Base-by-base conservation (phyloP, 2,329 filamentous ascomycete species). In the Aspergillus spinulosporus region DNA sequence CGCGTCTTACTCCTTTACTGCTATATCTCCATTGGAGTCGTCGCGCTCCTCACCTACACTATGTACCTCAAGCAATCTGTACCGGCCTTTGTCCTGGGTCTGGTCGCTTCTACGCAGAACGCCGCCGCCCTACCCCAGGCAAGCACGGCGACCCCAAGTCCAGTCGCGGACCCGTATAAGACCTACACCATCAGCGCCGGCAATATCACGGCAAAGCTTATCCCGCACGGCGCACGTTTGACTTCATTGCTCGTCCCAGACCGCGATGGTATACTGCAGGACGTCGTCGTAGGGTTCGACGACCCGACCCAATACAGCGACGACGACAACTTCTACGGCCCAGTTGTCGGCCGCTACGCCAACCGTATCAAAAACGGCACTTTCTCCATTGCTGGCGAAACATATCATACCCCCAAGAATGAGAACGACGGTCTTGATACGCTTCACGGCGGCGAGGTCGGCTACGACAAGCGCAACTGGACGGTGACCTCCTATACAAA, bases 281-380 rank as follows among this genome's bases (percentile, higher is more conserved):
- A 82, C 63, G 72, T 82, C 32, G 72, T 76, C 12, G 70, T 81
- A 5, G 80, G 80, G 40, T 82, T 80, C 53, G 80, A 82, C 58
- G 70, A 79, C 58, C 70, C 75, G 2, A 67, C 68, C 15, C 61
- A 75, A 58, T 78, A 81, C 62, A 64, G 75, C 58, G 79, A 76
- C 32, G 76, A 76, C 47, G 76, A 79, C 63, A 80, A 76, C 48
- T 80, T 70, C 68, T 79, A 78, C 58, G 78, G 78, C 14, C 67
- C 78, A 2, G 67, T 78, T 4, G 78, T 80, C 11, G 80, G 80
- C 54, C 76, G 80, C 47, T 82, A 82, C 68, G 80, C 80, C 55
- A 82, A 82, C 64, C 77, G 80, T 39, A 82, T 82, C 68, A 82
- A 78, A 72, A 83, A 83, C 57, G 79, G 80, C 50, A 82, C 80